phyloP scores from a whole-genome alignment of 805 yeast genomes.

The Suhomyces canberraensis region DNA sequence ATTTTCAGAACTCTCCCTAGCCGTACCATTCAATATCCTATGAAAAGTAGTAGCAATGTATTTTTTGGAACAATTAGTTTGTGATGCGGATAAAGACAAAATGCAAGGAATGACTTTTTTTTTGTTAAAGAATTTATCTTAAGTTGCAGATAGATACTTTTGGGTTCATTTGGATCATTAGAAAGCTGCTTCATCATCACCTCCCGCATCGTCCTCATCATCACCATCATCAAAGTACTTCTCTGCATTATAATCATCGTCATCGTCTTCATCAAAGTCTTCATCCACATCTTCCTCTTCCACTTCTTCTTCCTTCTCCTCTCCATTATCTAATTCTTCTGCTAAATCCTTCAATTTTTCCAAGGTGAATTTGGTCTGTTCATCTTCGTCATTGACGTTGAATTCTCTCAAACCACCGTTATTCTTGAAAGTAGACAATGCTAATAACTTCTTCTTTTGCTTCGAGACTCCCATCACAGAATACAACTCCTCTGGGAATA shows the following conservation, averaged over 20 bases:
- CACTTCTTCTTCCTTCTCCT: constrained; percentile 41
- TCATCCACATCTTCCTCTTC: constrained; percentile 61
- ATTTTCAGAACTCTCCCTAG: no score
- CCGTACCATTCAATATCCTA: no score
- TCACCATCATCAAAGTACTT: constrained; percentile 74
- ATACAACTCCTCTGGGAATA: constrained; percentile 78
- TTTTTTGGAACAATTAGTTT: no score
- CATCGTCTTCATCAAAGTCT: constrained; percentile 70
- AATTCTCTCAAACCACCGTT: constrained; percentile 36
- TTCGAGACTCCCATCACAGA: constrained; percentile 63
- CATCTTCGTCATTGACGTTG: constrained; percentile 30
- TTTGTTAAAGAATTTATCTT: no score
- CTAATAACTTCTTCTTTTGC: constrained; percentile 48
- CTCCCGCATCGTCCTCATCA: constrained; percentile 59
- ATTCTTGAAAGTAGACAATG: constrained; percentile 35
- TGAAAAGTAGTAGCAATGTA: no score
- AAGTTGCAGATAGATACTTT: no score
- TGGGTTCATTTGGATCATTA: no score
- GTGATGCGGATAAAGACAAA: no score
- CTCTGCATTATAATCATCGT: constrained; percentile 78
- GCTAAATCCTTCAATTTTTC: constrained; percentile 43
- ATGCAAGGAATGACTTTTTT: no score
- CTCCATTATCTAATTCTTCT: constrained; percentile 43
- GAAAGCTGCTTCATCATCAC: constrained; percentile 71
- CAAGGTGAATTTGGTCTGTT: constrained; percentile 35